Base-by-base conservation (phyloP, 176 grass and related monocot species). In the Chrysopogon serrulatus region DNA sequence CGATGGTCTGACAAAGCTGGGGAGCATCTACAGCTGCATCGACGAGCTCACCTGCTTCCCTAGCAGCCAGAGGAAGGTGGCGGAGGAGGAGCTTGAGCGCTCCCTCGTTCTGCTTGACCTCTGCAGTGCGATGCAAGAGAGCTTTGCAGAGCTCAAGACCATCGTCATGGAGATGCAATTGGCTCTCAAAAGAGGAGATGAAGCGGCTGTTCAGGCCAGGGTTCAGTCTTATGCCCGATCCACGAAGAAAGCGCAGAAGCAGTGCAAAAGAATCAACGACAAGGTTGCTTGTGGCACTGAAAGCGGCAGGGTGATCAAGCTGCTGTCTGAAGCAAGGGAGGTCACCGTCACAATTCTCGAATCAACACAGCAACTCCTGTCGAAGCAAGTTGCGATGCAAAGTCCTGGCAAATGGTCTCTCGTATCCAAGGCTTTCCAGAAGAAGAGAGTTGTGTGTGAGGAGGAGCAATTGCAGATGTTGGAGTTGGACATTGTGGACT, bases 1-100 rank as follows among this genome's bases (percentile, higher is more conserved):
- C 10, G 31, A 23, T 23, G 5, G 53, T 72, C n/a, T 86, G 32
- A 54, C 2, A 7, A 80, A 47, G 43, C 68, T 88, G 6, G 90
- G 33, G 43, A 14, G 51, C 68, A 57, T 94, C 33, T 79, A 85
- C 35, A 40, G 65, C 72, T 31, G 23, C 60, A 79, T 82, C 19
- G 23, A 85, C 49, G 68, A 89, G 71, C 51, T 91, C 0, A 63
- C 73, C 31, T 71, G 39, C 80, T 56, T 87, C 27, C 85, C 73
- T 5, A 84, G 78, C 84, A 92, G 82, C 66, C 37, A 71, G 37
- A 71, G 37, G 37, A 43, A 43, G 39, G 66, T n/a, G 23, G 36
- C 24, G 35, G 39, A 42, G n/a, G 23, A 71, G 41, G 68, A 43
- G 68, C 68, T 42, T 0, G 39, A 71, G 6, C 14, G 68, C 5